Percentiles rank a stretch among this genome's conserved stretches.
These are phyloP conservation scores for Saccharomycopsis sp. DNA, from an alignment of 805 yeast species.

Conservation along the genomic window DNA sequence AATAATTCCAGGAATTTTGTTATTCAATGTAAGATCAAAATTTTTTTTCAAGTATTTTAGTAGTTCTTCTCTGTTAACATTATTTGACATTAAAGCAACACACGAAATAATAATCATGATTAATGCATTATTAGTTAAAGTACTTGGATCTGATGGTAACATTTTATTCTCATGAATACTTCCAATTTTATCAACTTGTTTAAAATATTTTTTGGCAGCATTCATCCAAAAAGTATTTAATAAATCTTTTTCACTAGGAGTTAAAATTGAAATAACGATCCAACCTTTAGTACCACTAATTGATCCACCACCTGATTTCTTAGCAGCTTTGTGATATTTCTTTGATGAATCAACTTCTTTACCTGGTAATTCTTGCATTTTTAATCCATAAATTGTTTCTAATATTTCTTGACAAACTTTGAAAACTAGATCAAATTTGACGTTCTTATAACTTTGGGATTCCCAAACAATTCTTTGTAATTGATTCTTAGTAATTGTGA, in stretches of 20 bases:
- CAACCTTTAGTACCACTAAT: not conserved
- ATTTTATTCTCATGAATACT: conserved; percentile 4
- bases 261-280: not conserved
- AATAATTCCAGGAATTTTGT: conserved; percentile 5
- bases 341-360: not conserved
- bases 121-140: conserved; percentile 20
- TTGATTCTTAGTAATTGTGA: conserved; percentile 9
- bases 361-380: conserved; percentile 1
- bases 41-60: conserved; percentile 30
- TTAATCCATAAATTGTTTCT: conserved; percentile 9
- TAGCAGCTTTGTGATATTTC: not conserved
- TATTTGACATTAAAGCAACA: conserved; percentile 22
- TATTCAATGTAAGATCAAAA: conserved; percentile 20
- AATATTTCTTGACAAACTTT: conserved; percentile 11
- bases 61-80: conserved; percentile 32
- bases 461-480: conserved; percentile 16
- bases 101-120: conserved; percentile 19
- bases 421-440: conserved; percentile 15
- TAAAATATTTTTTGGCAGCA: conserved; percentile 7
- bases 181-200: conserved; percentile 3
- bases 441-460: conserved; percentile 7
- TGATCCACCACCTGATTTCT: not conserved
- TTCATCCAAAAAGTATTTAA: conserved; percentile 11
- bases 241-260: conserved; percentile 1
- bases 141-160: conserved; percentile 17